Evolutionary conservation across 2,329 filamentous ascomycete genomes (phyloP).

Genomic region (Claviceps paspali): DNA sequence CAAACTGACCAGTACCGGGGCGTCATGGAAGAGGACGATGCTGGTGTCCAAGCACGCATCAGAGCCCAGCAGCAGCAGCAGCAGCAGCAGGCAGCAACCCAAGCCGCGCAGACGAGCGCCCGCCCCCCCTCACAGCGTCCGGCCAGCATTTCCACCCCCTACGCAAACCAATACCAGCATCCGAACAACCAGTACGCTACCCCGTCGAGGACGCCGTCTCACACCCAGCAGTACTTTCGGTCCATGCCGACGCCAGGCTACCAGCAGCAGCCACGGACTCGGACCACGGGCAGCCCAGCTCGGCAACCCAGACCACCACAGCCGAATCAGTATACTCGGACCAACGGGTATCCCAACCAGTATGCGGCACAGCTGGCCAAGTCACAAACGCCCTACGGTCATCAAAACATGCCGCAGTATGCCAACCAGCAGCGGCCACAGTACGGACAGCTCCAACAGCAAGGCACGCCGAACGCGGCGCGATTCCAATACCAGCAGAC

Average conservation of each 20-base stretch:
- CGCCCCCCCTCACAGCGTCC: slow-evolving; percentile 20
- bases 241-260: slow-evolving; percentile 21
- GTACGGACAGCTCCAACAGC: slow-evolving; percentile 25
- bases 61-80: slow-evolving; percentile 22
- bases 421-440: slow-evolving; percentile 30
- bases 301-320: slow-evolving; percentile 22
- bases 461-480: slow-evolving; percentile 27
- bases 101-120: slow-evolving; percentile 15
- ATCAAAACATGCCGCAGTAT: slow-evolving; percentile 34
- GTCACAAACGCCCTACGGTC: slow-evolving; percentile 34
- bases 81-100: slow-evolving; percentile 1
- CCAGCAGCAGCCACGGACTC: slow-evolving; percentile 26
- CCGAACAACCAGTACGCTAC: slow-evolving; percentile 31
- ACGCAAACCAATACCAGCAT: slow-evolving; percentile 27
- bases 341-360: slow-evolving; percentile 30
- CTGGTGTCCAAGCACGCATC: slow-evolving; percentile 36
- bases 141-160: slow-evolving; percentile 24
- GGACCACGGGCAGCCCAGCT: slow-evolving; percentile 15
- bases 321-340: slow-evolving; percentile 33
- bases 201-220: slow-evolving; percentile 28
- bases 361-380: slow-evolving; percentile 37
- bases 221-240: slow-evolving; percentile 30
- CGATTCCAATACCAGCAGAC: slow-evolving; percentile 23
- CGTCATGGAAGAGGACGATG: slow-evolving; percentile 71
- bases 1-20: slow-evolving; percentile 61